A percentile compares a stretch with the other conserved stretches of the same genome.
Conservation (phyloP, 495 filamentous ascomycete genomes). For the Hyaloscypha hepaticicola region DNA sequence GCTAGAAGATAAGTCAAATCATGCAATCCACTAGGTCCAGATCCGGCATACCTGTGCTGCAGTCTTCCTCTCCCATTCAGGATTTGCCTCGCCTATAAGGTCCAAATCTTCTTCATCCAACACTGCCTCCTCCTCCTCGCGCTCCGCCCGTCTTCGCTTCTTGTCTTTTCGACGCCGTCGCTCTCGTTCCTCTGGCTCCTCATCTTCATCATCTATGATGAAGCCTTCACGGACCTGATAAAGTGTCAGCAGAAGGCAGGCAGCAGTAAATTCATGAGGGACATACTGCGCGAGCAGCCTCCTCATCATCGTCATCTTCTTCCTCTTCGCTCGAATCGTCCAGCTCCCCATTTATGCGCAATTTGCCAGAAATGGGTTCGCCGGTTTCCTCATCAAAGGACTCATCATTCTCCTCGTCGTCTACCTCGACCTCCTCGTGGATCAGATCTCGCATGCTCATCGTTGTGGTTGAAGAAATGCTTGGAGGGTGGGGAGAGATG, state of each 20-base stretch:
- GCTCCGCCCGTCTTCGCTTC: slow-evolving; percentile 68
- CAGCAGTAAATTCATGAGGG: not conserved
- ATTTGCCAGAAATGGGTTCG: slow-evolving; percentile 50
- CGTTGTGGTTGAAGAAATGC: slow-evolving; percentile 28
- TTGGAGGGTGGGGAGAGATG: slow-evolving; percentile 6
- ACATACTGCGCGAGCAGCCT: slow-evolving; percentile 37
- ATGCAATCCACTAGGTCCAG: not conserved
- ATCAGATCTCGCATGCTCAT: slow-evolving; percentile 83
- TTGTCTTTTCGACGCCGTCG: slow-evolving; percentile 58
- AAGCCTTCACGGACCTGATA: slow-evolving; percentile 85
- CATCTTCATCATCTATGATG: slow-evolving; percentile 88
- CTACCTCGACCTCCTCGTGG: slow-evolving; percentile 77
- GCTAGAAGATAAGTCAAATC: slow-evolving; percentile 45
- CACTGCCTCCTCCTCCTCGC: slow-evolving; percentile 82
- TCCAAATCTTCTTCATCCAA: slow-evolving; percentile 97
- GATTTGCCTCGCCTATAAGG: slow-evolving; percentile 78
- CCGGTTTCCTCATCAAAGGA: slow-evolving; percentile 81
- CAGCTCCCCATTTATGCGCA: slow-evolving; percentile 41
- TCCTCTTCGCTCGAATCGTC: slow-evolving; percentile 95
- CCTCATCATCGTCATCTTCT: slow-evolving; percentile 93
- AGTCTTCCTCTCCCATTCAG: slow-evolving; percentile 63
- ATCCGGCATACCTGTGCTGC: slow-evolving; percentile 58
- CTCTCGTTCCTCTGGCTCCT: slow-evolving; percentile 60
- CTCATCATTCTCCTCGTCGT: slow-evolving; percentile 86
- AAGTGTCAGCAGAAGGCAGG: not conserved